These are phyloP conservation scores for Erodium moschatum DNA, from an alignment of 441 rosid species.

Conservation along the genomic window DNA sequence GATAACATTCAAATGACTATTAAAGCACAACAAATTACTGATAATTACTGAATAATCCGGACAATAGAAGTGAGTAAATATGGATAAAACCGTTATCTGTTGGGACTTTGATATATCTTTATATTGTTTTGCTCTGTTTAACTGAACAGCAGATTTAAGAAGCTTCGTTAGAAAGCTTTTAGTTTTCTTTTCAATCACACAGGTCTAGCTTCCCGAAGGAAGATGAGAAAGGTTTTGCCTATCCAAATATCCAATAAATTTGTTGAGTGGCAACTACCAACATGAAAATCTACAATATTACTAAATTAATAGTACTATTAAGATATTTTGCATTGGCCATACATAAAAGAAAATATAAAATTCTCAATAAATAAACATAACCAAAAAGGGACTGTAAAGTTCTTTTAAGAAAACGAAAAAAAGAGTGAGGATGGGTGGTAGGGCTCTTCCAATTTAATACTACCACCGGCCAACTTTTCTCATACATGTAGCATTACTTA, in stretches of 20 bases:
- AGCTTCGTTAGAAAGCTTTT: not conserved
- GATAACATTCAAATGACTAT: not conserved
- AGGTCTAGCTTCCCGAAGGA: not conserved
- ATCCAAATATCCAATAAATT: not conserved
- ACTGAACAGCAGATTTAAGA: not conserved
- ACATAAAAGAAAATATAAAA: not conserved
- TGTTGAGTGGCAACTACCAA: not conserved
- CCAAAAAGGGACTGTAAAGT: not conserved
- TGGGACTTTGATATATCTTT: not conserved
- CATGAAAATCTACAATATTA: not conserved
- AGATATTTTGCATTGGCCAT: not conserved
- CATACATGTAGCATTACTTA: not conserved
- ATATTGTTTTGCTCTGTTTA: not conserved
- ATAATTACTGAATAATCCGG: not conserved
- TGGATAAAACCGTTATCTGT: not conserved
- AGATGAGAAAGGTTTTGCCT: not conserved
- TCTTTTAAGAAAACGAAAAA: no score
- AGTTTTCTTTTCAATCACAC: not conserved
- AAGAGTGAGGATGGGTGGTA: not conserved
- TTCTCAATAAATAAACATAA: not conserved
- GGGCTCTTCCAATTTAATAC: constrained; percentile 10
- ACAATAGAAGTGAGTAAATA: not conserved
- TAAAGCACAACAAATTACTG: not conserved
- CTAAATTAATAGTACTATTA: not conserved
- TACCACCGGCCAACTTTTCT: constrained; percentile 7